Evolutionary conservation across 2,329 filamentous ascomycete genomes (phyloP).

Genomic region (Diaporthe aspalathi): DNA sequence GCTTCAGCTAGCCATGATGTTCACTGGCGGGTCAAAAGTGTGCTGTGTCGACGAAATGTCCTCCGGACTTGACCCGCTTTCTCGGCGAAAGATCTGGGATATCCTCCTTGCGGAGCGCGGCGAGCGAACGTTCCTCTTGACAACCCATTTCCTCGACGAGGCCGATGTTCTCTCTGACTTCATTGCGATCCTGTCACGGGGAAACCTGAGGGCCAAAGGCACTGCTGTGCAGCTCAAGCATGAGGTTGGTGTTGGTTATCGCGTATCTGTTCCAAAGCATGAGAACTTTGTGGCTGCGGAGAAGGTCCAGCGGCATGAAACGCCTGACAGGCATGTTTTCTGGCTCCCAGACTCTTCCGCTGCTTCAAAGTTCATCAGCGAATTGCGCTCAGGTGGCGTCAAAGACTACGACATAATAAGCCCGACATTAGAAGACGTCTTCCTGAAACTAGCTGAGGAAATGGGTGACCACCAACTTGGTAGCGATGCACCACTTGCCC

Average conservation of each 20-base stretch:
- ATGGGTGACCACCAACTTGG: conserved; percentile 61
- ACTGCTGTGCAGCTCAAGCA: conserved; percentile 90
- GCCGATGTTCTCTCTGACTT: conserved; percentile 90
- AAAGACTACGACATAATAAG: conserved; percentile 86
- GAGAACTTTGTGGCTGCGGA: conserved; percentile 25
- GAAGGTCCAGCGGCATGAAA: conserved; percentile 17
- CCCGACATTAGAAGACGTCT: conserved; percentile 93
- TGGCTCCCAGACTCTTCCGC: conserved; percentile 75
- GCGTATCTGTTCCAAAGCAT: conserved; percentile 72
- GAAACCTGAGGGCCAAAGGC: conserved; percentile 82
- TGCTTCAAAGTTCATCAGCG: conserved; percentile 77
- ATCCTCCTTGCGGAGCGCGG: conserved; percentile 89
- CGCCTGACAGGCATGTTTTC: conserved; percentile 70
- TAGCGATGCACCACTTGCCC: conserved; percentile 36
- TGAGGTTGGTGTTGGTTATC: conserved; percentile 83
- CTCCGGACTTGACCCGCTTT: conserved; percentile 87
- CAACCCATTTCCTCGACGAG: conserved; percentile 94
- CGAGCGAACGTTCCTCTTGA: conserved; percentile 83
- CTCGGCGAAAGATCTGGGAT: conserved; percentile 91
- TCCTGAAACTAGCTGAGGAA: conserved; percentile 87
- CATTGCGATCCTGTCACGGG: conserved; percentile 88
- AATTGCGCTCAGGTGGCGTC: conserved; percentile 74
- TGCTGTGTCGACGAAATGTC: conserved; percentile 95
- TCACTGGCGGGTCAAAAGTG: conserved; percentile 84
- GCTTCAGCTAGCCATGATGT: conserved; percentile 93